These are phyloP conservation scores for Chamaecrista fasciculata DNA, from an alignment of 306 rosid genomes.

Conservation along the genomic window DNA sequence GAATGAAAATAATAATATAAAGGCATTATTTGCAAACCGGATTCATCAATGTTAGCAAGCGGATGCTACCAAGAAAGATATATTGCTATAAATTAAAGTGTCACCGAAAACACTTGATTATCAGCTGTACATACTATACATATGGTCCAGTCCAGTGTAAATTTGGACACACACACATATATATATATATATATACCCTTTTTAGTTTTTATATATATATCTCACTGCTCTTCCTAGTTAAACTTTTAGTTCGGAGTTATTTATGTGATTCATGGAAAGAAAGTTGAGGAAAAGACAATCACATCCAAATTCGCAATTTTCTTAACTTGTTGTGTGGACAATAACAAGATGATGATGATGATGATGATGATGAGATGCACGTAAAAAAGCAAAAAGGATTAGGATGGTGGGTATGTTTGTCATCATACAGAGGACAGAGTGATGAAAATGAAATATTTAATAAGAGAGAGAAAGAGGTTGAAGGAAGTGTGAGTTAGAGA, in stretches of 20 bases:
- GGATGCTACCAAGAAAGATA: constrained; percentile 64
- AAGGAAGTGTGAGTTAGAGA: constrained; percentile 37
- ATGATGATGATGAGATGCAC: neutral
- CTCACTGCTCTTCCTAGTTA: constrained; percentile 17
- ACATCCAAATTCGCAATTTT: neutral
- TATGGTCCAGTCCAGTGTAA: constrained; percentile 26
- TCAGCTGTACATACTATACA: neutral
- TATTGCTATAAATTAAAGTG: constrained; percentile 43
- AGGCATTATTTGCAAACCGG: constrained; percentile 41
- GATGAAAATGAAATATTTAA: neutral
- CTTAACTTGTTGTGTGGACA: neutral
- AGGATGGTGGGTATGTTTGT: neutral
- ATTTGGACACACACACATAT: too few species aligned
- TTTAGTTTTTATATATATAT: too few species aligned
- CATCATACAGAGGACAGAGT: neutral
- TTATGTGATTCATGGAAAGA: constrained; percentile 29
- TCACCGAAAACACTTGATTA: constrained; percentile 41
- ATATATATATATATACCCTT: too few species aligned
- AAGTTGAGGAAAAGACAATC: constrained; percentile 21
- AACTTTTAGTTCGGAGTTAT: neutral
- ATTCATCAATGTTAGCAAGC: neutral
- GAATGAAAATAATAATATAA: constrained; percentile 40
- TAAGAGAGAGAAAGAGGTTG: constrained; percentile 19
- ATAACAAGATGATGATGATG: neutral
- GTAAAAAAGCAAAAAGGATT: neutral